Evolutionary conservation across 495 filamentous ascomycete genomes (phyloP).

Genomic region (Podospora pseudopauciseta): DNA sequence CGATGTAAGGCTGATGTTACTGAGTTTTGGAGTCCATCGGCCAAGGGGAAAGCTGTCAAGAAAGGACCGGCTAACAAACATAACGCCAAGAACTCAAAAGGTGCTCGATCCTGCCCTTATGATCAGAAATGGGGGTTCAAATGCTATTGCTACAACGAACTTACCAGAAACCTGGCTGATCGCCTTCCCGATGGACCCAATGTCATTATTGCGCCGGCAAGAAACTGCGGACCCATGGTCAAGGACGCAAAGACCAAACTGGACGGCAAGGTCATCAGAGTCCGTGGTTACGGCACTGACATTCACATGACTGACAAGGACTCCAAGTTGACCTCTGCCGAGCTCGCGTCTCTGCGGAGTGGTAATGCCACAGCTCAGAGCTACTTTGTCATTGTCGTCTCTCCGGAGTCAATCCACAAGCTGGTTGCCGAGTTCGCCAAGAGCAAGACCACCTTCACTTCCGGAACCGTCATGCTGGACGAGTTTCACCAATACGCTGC

Average conservation of each 20-base stretch:
- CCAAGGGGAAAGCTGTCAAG: not conserved
- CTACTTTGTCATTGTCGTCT: constrained; percentile 24
- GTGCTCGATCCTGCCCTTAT: constrained; percentile 15
- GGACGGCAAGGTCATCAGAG: constrained; percentile 23
- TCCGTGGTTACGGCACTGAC: constrained; percentile 10
- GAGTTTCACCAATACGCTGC: constrained; percentile 30
- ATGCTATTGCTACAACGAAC: constrained; percentile 27
- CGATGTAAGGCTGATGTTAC: constrained; percentile 21
- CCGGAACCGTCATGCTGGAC: constrained; percentile 28
- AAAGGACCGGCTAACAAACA: constrained; percentile 8
- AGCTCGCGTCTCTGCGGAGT: constrained; percentile 12
- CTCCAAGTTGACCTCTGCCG: constrained; percentile 15
- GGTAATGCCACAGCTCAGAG: constrained; percentile 2
- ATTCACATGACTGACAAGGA: constrained; percentile 10
- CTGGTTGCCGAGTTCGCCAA: constrained; percentile 8
- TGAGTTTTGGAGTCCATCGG: constrained; percentile 3
- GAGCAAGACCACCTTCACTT: constrained; percentile 15
- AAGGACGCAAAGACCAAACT: constrained; percentile 26
- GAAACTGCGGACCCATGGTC: constrained; percentile 17
- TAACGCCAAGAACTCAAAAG: not conserved
- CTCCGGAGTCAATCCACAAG: constrained; percentile 11
- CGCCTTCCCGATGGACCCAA: constrained; percentile 24
- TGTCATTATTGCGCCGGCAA: constrained; percentile 21
- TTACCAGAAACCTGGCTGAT: constrained; percentile 24
- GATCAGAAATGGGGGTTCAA: constrained; percentile 22